phyloP scores from a whole-genome alignment of 306 rosid species.

The Hylodesmum podocarpum region DNA sequence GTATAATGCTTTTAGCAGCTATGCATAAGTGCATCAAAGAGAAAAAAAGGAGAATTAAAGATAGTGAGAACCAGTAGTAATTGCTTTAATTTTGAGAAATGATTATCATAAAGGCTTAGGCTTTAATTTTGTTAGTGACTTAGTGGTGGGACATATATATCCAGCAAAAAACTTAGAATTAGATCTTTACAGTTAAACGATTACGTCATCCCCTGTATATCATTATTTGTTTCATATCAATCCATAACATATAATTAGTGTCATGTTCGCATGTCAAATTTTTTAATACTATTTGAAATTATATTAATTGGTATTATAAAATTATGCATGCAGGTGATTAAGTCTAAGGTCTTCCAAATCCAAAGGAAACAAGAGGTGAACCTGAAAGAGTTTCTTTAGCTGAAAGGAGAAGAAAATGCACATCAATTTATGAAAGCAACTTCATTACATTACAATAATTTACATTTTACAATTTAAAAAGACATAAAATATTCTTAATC shows the following conservation, averaged over 20 bases:
- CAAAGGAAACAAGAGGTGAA: not conserved
- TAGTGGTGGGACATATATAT: conserved; percentile 49
- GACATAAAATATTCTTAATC: conserved; percentile 4
- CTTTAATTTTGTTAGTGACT: conserved; percentile 42
- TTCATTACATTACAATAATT: not conserved
- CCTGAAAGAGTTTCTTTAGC: not conserved
- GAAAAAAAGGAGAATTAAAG: conserved; percentile 3
- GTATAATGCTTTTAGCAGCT: conserved; percentile 25
- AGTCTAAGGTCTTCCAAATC: not conserved
- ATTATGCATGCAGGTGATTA: not conserved
- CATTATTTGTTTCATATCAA: not conserved
- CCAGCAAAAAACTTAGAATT: conserved; percentile 22
- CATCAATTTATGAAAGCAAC: conserved; percentile 12
- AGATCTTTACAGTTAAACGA: conserved; percentile 12
- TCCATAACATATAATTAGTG: not conserved
- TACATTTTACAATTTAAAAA: conserved; percentile 15
- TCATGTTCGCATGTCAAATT: not conserved
- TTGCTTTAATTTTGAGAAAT: conserved; percentile 11
- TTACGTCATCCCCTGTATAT: conserved; percentile 26
- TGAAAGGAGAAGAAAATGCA: not conserved
- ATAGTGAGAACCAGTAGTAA: conserved; percentile 1
- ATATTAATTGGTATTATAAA: not conserved
- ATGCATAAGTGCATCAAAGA: conserved; percentile 13
- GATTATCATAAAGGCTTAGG: conserved; percentile 30
- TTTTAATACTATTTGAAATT: not conserved